Evolutionary conservation across 108 stramenopile species (phyloP).

Genomic region (Skeletonema grethae): DNA sequence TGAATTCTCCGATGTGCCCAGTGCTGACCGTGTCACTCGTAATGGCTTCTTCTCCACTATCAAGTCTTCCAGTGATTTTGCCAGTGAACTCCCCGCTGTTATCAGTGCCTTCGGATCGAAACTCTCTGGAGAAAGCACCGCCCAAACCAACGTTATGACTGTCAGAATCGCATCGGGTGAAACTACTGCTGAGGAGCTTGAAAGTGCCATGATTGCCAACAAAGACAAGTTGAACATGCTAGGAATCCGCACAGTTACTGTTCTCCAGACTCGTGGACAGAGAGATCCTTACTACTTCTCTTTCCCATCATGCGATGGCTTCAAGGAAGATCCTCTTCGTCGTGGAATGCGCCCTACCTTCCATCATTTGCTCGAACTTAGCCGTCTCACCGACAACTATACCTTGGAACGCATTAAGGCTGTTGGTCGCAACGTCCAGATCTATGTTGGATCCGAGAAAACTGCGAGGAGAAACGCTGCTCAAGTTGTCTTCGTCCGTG

Average conservation of each 20-base stretch:
- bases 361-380: slow-evolving; percentile 93
- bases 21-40: slow-evolving; percentile 68
- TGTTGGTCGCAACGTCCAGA: slow-evolving; percentile 90
- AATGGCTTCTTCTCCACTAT: slow-evolving; percentile 71
- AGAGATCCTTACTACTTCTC: slow-evolving; percentile 86
- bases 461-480: slow-evolving; percentile 67
- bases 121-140: slow-evolving; percentile 51
- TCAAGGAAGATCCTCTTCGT: slow-evolving; percentile 88
- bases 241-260: slow-evolving; percentile 84
- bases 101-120: slow-evolving; percentile 68
- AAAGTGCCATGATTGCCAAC: slow-evolving; percentile 56
- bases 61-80: slow-evolving; percentile 46
- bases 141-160: slow-evolving; percentile 85
- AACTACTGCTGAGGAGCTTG: slow-evolving; percentile 51
- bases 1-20: slow-evolving; percentile 84
- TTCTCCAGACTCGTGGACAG: slow-evolving; percentile 70
- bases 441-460: slow-evolving; percentile 92
- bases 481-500: slow-evolving; percentile 93
- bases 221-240: slow-evolving; percentile 66
- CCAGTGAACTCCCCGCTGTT: slow-evolving; percentile 62
- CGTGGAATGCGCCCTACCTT: slow-evolving; percentile 97
- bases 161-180: slow-evolving; percentile 56
- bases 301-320: slow-evolving; percentile 81
- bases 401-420: slow-evolving; percentile 85
- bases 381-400: slow-evolving; percentile 82